These are phyloP conservation scores for Cladophialophora exuberans DNA, from an alignment of 2,329 filamentous ascomycete genomes.

Conservation along the genomic window DNA sequence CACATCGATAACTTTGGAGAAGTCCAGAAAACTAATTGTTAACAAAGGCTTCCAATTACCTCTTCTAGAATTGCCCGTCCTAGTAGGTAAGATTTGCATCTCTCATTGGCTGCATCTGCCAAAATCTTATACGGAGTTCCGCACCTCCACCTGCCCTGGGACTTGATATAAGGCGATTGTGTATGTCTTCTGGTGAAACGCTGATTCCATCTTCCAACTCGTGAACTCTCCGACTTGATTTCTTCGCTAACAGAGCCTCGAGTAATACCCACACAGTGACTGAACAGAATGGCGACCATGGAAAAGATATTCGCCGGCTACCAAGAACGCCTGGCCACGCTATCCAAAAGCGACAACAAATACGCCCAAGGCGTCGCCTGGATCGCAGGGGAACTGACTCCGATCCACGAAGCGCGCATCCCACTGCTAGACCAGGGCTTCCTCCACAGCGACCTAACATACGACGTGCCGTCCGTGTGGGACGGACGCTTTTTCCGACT, in stretches of 20 bases:
- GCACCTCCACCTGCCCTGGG: no score
- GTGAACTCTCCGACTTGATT: no score
- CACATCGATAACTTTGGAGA: no score
- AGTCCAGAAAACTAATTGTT: not conserved
- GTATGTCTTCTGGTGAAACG: no score
- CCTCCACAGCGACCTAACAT: slow-evolving; percentile 56
- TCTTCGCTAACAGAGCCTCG: no score
- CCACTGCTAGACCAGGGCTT: slow-evolving; percentile 58
- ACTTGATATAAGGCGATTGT: no score
- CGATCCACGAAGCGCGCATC: slow-evolving; percentile 53
- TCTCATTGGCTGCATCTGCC: not conserved
- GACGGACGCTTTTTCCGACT: slow-evolving; percentile 57
- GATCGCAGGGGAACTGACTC: slow-evolving; percentile 49
- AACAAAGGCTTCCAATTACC: not conserved
- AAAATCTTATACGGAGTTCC: not conserved
- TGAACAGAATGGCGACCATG: slow-evolving; percentile 48
- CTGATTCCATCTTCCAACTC: no score
- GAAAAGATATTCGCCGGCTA: slow-evolving; percentile 48
- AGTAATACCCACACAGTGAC: not conserved
- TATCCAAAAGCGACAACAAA: slow-evolving; percentile 43
- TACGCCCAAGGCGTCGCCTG: slow-evolving; percentile 53
- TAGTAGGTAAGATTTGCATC: not conserved
- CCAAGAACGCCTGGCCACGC: slow-evolving; percentile 35
- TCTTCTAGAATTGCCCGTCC: not conserved
- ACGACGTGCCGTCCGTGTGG: slow-evolving; percentile 58